Evolutionary conservation across 176 grass and related monocot genomes (phyloP).

Genomic region (Carex pumila): DNA sequence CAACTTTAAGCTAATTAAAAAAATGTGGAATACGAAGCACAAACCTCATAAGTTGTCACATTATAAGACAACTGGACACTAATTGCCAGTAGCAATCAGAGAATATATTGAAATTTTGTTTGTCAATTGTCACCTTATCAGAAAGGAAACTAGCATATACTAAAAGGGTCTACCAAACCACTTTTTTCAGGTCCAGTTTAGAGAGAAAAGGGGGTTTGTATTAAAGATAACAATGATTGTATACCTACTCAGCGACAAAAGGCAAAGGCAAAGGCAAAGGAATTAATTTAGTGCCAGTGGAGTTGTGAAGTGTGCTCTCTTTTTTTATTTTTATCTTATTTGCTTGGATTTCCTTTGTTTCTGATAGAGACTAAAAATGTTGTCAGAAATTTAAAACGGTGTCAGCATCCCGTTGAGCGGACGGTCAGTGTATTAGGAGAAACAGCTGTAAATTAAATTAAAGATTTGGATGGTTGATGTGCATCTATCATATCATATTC

Average conservation of each 20-base stretch:
- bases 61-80: no score
- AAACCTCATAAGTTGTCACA: no score
- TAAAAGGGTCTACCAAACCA: conserved; percentile 26
- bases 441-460: neutral
- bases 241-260: conserved; percentile 12
- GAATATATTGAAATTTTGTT: neutral
- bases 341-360: neutral
- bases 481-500: neutral
- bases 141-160: conserved; percentile 2
- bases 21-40: no score
- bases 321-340: neutral
- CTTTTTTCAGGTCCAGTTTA: conserved; percentile 7
- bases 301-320: conserved; percentile 3
- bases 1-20: no score
- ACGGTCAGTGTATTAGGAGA: neutral
- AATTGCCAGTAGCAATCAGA: neutral
- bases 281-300: conserved; percentile 6
- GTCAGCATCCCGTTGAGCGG: conserved; percentile 2
- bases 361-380: neutral
- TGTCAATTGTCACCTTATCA: neutral
- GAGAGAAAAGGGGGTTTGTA: neutral
- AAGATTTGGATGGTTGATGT: conserved; percentile 1
- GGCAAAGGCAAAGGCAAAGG: neutral
- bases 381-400: neutral
- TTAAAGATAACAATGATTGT: conserved; percentile 30